Percentiles rank a stretch among this genome's conserved stretches.
Evolutionary conservation across 768 basidiomycete genomes (phyloP).

Genomic region (Panaeolus papilionaceus): DNA sequence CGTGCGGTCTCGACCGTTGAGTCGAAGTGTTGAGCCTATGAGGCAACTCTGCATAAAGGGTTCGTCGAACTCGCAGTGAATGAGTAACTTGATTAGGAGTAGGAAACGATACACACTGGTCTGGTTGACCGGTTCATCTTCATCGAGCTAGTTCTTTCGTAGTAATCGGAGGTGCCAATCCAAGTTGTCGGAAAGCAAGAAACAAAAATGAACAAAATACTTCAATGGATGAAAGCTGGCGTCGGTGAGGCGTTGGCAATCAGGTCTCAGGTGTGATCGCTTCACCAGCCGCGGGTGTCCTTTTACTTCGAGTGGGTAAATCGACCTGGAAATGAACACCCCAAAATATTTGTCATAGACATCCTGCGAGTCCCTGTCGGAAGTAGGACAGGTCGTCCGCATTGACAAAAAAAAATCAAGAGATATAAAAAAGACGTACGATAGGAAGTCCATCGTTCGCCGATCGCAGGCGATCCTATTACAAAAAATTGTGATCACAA

Average conservation of each 20-base stretch:
- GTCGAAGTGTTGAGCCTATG: not conserved
- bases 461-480: slow-evolving; percentile 11
- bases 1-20: not conserved
- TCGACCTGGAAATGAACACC: slow-evolving; percentile 8
- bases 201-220: not conserved
- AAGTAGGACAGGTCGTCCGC: slow-evolving; percentile 6
- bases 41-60: not conserved
- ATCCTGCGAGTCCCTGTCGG: slow-evolving; percentile 6
- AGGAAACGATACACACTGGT: not conserved
- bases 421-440: slow-evolving; percentile 12
- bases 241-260: slow-evolving; percentile 8
- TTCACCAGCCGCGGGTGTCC: slow-evolving; percentile 11
- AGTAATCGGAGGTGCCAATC: not conserved
- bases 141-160: not conserved
- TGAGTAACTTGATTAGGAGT: not conserved
- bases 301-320: slow-evolving; percentile 13
- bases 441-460: not conserved
- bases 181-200: slow-evolving; percentile 1
- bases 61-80: not conserved
- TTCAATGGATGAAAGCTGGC: not conserved
- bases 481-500: not conserved
- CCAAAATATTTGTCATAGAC: slow-evolving; percentile 13
- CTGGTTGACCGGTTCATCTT: not conserved
- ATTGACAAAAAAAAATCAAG: slow-evolving; percentile 11
- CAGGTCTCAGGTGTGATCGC: slow-evolving; percentile 11